These are phyloP conservation scores for Termitomyces titanicus DNA, from an alignment of 768 basidiomycete genomes.

Conservation along the genomic window DNA sequence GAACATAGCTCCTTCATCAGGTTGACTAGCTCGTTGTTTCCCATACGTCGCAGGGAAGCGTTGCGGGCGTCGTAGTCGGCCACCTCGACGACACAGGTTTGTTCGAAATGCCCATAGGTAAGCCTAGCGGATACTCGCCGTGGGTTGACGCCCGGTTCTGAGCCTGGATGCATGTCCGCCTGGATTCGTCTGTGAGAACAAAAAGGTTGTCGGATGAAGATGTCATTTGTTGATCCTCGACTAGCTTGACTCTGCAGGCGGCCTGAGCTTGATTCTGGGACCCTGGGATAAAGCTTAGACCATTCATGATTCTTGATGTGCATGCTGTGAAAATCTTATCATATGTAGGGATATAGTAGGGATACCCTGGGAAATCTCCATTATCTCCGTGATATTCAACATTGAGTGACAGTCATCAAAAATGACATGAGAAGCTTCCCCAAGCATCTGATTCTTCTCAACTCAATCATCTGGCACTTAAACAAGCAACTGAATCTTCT, in stretches of 20 bases:
- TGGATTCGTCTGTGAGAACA: background rate
- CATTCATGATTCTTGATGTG: too few relatives aligned
- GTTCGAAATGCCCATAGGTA: slow-evolving; percentile 47
- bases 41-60: slow-evolving; percentile 39
- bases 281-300: too few relatives aligned
- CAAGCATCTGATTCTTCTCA: too few relatives aligned
- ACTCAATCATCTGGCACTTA: too few relatives aligned
- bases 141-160: slow-evolving; percentile 65
- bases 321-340: too few relatives aligned
- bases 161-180: slow-evolving; percentile 34
- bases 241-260: too few relatives aligned
- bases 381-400: too few relatives aligned
- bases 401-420: too few relatives aligned
- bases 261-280: background rate
- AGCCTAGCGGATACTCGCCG: slow-evolving; percentile 39
- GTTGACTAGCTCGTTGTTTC: slow-evolving; percentile 47
- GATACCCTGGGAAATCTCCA: too few relatives aligned
- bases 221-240: background rate
- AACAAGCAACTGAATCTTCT: too few relatives aligned
- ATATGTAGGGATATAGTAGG: too few relatives aligned
- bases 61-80: slow-evolving; percentile 54
- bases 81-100: slow-evolving; percentile 58
- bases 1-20: slow-evolving; percentile 32
- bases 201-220: background rate
- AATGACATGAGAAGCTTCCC: too few relatives aligned